Percentiles rank a stretch among this genome's conserved stretches.
These are phyloP conservation scores for Hymenoscyphus fraxineus DNA, from an alignment of 2,329 filamentous ascomycete species.

Conservation along the genomic window DNA sequence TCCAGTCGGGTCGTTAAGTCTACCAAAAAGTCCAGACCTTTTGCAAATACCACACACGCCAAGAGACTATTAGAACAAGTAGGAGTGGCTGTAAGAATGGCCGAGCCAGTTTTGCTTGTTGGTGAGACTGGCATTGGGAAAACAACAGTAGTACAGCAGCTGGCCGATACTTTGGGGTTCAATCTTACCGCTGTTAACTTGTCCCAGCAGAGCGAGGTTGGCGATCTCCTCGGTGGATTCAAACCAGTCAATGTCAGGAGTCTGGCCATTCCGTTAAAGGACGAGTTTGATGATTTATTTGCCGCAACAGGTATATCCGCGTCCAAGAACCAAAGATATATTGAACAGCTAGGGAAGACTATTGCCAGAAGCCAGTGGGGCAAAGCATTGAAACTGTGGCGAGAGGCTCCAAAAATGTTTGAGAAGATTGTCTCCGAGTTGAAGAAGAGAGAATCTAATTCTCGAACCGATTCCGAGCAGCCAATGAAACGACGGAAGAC, in stretches of 20 bases:
- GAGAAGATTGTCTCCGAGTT: slow-evolving; percentile 61
- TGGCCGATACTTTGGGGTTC: slow-evolving; percentile 78
- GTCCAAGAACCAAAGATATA: slow-evolving; percentile 82
- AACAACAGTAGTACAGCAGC: slow-evolving; percentile 90
- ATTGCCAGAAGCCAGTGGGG: slow-evolving; percentile 82
- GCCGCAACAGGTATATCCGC: slow-evolving; percentile 77
- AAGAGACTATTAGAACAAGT: slow-evolving; percentile 84
- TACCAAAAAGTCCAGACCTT: slow-evolving; percentile 59
- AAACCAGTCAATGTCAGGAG: slow-evolving; percentile 91
- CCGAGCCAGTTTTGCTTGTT: slow-evolving; percentile 91
- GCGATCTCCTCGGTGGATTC: slow-evolving; percentile 93
- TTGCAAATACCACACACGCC: slow-evolving; percentile 85
- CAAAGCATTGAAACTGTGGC: slow-evolving; percentile 81
- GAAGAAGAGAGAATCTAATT: slow-evolving; percentile 40
- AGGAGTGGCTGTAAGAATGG: slow-evolving; percentile 72
- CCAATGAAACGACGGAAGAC: slow-evolving; percentile 66
- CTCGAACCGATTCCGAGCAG: slow-evolving; percentile 50
- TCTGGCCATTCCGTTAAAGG: slow-evolving; percentile 82
- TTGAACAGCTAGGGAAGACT: slow-evolving; percentile 75
- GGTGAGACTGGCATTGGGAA: slow-evolving; percentile 98
- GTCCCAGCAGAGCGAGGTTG: slow-evolving; percentile 95
- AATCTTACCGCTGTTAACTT: slow-evolving; percentile 91
- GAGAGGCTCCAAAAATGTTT: slow-evolving; percentile 85
- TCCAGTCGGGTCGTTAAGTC: slow-evolving; percentile 43
- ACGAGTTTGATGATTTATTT: slow-evolving; percentile 91